These are phyloP conservation scores for Vigna trinervia DNA, from an alignment of 306 rosid genomes.

Conservation along the genomic window DNA sequence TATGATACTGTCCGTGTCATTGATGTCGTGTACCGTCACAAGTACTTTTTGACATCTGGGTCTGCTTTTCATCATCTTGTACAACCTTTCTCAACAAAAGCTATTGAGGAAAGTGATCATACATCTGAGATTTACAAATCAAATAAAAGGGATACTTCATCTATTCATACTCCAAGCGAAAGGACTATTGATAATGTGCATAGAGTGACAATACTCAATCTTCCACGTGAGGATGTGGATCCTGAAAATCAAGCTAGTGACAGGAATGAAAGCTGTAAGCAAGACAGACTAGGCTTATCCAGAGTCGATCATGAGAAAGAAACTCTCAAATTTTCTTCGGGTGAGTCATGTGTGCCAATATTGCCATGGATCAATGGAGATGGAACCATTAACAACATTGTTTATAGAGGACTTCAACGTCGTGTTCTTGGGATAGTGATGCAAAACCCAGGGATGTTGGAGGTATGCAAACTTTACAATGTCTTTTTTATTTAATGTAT, in stretches of 20 bases:
- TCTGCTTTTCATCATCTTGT: conserved; percentile 51
- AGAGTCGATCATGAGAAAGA: conserved; percentile 48
- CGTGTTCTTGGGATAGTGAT: conserved; percentile 88
- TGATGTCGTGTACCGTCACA: conserved; percentile 72
- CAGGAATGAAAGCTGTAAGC: conserved; percentile 19
- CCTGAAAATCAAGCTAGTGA: conserved; percentile 38
- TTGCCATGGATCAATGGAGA: conserved; percentile 98
- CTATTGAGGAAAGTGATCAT: conserved; percentile 42
- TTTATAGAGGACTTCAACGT: conserved; percentile 79
- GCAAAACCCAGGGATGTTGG: conserved; percentile 95
- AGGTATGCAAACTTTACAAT: conserved; percentile 57
- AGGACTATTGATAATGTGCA: conserved; percentile 56
- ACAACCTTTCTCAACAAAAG: conserved; percentile 55
- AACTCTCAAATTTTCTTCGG: conserved; percentile 48
- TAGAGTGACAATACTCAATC: conserved; percentile 87
- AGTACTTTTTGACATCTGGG: conserved; percentile 73
- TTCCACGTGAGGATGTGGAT: conserved; percentile 55
- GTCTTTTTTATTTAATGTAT: conserved; percentile 14
- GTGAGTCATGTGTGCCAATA: conserved; percentile 70
- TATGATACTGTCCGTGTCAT: conserved; percentile 73
- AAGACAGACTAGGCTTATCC: conserved; percentile 46
- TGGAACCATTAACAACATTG: conserved; percentile 73
- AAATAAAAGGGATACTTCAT: conserved; percentile 37
- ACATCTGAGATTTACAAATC: conserved; percentile 38
- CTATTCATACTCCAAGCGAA: conserved; percentile 48